A percentile compares a stretch with the other conserved stretches of the same genome.
phyloP scores from a whole-genome alignment of 768 basidiomycete species.

The Calocybe indica region DNA sequence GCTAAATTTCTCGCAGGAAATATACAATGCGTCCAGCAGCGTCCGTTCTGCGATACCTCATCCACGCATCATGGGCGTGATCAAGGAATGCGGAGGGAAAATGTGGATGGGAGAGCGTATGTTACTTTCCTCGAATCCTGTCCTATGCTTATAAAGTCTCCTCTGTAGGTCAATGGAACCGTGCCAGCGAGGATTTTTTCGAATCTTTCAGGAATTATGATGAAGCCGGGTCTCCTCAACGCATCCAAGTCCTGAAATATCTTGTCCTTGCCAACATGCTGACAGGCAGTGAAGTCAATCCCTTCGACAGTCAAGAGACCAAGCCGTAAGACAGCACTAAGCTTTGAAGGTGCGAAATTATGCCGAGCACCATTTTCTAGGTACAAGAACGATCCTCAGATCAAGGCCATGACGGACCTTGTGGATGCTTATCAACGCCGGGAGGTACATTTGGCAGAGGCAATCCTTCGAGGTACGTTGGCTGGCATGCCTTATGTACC shows the following conservation, averaged over 20 bases:
- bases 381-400: conserved; percentile 94
- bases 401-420: conserved; percentile 96
- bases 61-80: conserved; percentile 97
- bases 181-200: conserved; percentile 97
- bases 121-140: conserved; percentile 13
- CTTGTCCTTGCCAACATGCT: conserved; percentile 97
- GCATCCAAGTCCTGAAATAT: conserved; percentile 98
- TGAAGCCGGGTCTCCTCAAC: conserved; percentile 92
- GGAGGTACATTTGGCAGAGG: conserved; percentile 97
- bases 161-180: conserved; percentile 82
- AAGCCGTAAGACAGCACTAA: conserved; percentile 72
- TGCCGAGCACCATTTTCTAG: conserved; percentile 27
- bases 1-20: conserved; percentile 53
- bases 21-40: conserved; percentile 91
- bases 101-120: conserved; percentile 99
- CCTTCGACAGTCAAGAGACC: conserved; percentile 98
- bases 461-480: conserved; percentile 74
- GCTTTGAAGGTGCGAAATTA: background rate
- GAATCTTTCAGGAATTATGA: conserved; percentile 99
- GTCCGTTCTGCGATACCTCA: conserved; percentile 97
- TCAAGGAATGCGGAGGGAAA: conserved; percentile 98
- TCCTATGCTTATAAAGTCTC: background rate
- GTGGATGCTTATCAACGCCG: conserved; percentile 95
- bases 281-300: conserved; percentile 97
- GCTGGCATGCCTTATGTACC: background rate